Base-by-base conservation (phyloP, 2,329 filamentous ascomycete species). In the Leptographium flavum region DNA sequence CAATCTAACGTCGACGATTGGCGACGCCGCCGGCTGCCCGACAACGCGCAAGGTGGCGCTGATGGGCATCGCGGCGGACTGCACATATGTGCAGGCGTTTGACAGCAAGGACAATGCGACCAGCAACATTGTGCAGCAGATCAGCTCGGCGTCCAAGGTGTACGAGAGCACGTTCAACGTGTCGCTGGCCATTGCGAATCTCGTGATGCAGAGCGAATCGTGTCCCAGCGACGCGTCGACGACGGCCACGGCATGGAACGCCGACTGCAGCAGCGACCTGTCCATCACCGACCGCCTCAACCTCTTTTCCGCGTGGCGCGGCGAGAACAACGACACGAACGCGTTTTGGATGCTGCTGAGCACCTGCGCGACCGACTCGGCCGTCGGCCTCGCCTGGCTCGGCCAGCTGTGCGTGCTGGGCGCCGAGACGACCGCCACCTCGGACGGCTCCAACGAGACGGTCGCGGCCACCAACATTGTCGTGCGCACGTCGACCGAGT, bases 161-260 rank as follows among this genome's bases (percentile, higher is more conserved):
- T 98, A 92, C 58, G 92, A 98, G 61, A 77, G 72, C 54, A 84
- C 84, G 8, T 96, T 98, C 67, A 95, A 95, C 62, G 90, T 98
- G 55, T 90, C 88, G 0, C 76, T 98, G 31, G 92, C 87, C 37
- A 76, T 98, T 49, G 78, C 81, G 53, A 94, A 94, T 57, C 63
- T 98, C 44, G 83, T 87, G 27, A 76, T 95, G 49, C 85, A 77
- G 46, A 77, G 85, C 38, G 63, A 71, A 4, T 67, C 69, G n/a
- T 98, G 92, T 57, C 86, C 90, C 0, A 75, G 47, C 25, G 10
- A 77, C 0, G 66, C 82, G 6, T 70, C 79, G 7, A 71, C 79
- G 10, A 58, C 74, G 2, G 73, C 79, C 5, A 80, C 84, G 0
- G 79, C 79, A 1, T 98, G 90, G 87, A 98, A 98, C 57, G 69